phyloP scores from a whole-genome alignment of 805 yeast species.

The Kazachstania kunashirensis region DNA sequence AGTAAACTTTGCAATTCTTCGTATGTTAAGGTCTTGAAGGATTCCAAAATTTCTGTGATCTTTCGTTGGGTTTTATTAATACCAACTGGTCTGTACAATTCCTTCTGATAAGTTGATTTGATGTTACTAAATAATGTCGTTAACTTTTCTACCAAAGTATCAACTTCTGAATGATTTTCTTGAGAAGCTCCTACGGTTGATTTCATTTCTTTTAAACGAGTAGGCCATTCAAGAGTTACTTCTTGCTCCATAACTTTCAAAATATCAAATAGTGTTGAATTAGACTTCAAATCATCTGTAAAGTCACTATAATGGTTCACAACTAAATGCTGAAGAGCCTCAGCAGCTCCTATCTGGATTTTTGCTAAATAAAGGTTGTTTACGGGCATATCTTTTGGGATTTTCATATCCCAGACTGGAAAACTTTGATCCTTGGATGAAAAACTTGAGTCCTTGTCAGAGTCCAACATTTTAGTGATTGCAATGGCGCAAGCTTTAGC shows the following conservation, averaged over 20 bases:
- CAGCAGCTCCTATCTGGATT: slow-evolving; percentile 74
- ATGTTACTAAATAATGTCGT: slow-evolving; percentile 49
- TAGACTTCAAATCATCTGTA: slow-evolving; percentile 53
- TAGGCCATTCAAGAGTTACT: slow-evolving; percentile 43
- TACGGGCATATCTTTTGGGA: slow-evolving; percentile 37
- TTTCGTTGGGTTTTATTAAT: slow-evolving; percentile 17
- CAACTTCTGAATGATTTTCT: slow-evolving; percentile 20
- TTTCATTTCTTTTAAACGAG: slow-evolving; percentile 31
- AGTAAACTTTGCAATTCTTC: slow-evolving; percentile 11
- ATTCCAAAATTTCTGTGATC: slow-evolving; percentile 14
- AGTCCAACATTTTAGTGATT: slow-evolving; percentile 31
- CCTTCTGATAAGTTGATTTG: slow-evolving; percentile 60
- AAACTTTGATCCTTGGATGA: slow-evolving; percentile 19
- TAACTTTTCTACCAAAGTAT: slow-evolving; percentile 23
- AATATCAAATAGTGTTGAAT: slow-evolving; percentile 51
- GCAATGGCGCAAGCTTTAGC: slow-evolving; percentile 54
- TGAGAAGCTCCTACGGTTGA: background rate
- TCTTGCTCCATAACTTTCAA: slow-evolving; percentile 62
- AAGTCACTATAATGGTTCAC: slow-evolving; percentile 69
- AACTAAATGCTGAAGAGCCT: slow-evolving; percentile 61
- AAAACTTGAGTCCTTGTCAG: slow-evolving; percentile 3
- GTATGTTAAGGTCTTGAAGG: slow-evolving; percentile 12
- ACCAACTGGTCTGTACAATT: slow-evolving; percentile 51
- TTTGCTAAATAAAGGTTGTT: slow-evolving; percentile 62
- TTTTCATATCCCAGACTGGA: slow-evolving; percentile 50